Evolutionary conservation across 2,329 filamentous ascomycete genomes (phyloP).

Genomic region (Alternaria gansuensis): DNA sequence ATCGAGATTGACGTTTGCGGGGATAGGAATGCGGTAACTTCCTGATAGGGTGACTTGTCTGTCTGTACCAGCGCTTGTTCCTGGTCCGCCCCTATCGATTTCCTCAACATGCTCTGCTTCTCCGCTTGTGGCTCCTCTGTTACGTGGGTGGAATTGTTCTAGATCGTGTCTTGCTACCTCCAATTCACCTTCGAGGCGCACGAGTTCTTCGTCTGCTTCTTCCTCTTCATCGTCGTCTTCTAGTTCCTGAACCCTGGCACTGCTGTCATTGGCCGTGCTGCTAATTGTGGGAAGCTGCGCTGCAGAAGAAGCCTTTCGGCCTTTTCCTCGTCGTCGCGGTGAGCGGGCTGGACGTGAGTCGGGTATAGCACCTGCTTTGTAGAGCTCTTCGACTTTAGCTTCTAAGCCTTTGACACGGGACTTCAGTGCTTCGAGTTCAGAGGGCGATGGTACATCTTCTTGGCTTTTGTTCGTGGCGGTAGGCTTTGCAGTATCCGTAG

Average conservation of each 20-base stretch:
- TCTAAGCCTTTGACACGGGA: constrained; percentile 48
- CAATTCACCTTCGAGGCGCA: constrained; percentile 45
- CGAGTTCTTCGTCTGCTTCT: constrained; percentile 47
- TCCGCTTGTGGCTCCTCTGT: constrained; percentile 15
- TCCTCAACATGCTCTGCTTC: constrained; percentile 43
- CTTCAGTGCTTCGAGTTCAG: constrained; percentile 50
- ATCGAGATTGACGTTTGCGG: constrained; percentile 41
- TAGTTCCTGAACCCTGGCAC: constrained; percentile 28
- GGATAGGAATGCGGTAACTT: constrained; percentile 51
- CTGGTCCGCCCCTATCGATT: constrained; percentile 31
- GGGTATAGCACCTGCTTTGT: constrained; percentile 26
- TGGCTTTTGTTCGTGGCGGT: not conserved
- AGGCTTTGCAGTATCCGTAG: constrained; percentile 11
- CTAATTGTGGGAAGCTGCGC: constrained; percentile 34
- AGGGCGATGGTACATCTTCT: constrained; percentile 24
- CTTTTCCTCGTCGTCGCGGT: constrained; percentile 46
- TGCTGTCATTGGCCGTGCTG: constrained; percentile 7
- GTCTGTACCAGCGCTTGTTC: constrained; percentile 18
- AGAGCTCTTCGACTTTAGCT: constrained; percentile 50
- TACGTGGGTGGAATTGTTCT: constrained; percentile 34
- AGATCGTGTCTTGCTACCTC: constrained; percentile 46
- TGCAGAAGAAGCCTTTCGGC: constrained; percentile 38
- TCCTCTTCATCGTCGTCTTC: constrained; percentile 32
- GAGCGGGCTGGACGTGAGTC: constrained; percentile 35
- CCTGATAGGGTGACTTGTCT: constrained; percentile 48